phyloP scores from a whole-genome alignment of 495 filamentous ascomycete genomes.

The Pseudotulostoma volvatum region DNA sequence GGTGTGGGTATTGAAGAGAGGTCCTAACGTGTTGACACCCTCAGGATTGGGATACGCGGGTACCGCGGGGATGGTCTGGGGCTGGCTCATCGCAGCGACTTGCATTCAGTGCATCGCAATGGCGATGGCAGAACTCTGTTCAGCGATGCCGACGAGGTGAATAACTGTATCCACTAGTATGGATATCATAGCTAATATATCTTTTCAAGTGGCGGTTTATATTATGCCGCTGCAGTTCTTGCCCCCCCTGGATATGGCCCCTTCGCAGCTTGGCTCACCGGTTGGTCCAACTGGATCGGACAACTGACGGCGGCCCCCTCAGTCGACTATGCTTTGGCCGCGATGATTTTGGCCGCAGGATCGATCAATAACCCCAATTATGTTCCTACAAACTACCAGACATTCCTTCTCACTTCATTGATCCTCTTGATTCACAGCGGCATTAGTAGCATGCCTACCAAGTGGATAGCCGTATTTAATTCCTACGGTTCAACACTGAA shows the following conservation, averaged over 20 bases:
- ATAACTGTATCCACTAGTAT: conserved; percentile 52
- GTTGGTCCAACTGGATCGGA: conserved; percentile 62
- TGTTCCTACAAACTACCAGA: conserved; percentile 48
- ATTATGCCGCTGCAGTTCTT: conserved; percentile 66
- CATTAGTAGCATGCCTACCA: conserved; percentile 62
- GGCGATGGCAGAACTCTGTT: conserved; percentile 51
- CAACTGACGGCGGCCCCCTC: conserved; percentile 58
- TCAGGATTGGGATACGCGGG: conserved; percentile 63
- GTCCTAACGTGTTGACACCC: neutral
- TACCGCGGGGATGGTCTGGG: conserved; percentile 71
- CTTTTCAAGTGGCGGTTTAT: conserved; percentile 46
- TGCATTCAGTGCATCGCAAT: conserved; percentile 61
- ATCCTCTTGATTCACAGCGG: conserved; percentile 54
- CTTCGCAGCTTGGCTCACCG: conserved; percentile 56
- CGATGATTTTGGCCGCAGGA: conserved; percentile 58
- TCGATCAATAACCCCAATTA: conserved; percentile 53
- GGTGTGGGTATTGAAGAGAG: neutral
- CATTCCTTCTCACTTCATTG: conserved; percentile 50
- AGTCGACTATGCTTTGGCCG: conserved; percentile 41
- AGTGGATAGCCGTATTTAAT: conserved; percentile 61
- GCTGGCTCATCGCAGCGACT: conserved; percentile 59
- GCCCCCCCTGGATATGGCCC: conserved; percentile 62
- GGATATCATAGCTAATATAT: conserved; percentile 30
- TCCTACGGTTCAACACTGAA: conserved; percentile 61
- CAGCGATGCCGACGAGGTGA: conserved; percentile 50